phyloP scores from a whole-genome alignment of 2,329 filamentous ascomycete genomes.

The Epichloe gansuensis region DNA sequence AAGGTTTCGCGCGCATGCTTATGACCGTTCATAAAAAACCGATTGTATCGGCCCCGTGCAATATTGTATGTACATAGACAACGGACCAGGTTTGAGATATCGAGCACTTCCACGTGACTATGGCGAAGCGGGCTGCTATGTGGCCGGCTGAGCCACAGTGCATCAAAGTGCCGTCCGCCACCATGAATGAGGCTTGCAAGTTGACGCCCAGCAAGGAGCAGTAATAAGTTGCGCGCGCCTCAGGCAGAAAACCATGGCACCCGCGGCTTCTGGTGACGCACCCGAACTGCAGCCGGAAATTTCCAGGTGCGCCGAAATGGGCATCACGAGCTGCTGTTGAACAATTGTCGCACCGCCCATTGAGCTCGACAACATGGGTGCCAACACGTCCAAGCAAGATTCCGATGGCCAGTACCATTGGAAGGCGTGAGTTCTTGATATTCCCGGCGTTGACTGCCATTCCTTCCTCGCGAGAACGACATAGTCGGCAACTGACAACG shows the following conservation, averaged over 20 bases:
- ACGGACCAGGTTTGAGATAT: too few relatives aligned
- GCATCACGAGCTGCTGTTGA: conserved; percentile 17
- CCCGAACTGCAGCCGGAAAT: conserved; percentile 23
- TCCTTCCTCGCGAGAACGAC: not conserved
- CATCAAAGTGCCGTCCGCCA: conserved; percentile 2
- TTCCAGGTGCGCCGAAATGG: conserved; percentile 12
- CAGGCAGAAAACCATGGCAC: conserved; percentile 16
- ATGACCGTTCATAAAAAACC: too few relatives aligned
- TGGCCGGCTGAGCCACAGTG: conserved; percentile 2
- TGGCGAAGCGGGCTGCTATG: too few relatives aligned
- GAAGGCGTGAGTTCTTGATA: conserved; percentile 37
- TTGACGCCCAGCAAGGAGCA: not conserved
- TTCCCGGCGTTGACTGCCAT: not conserved
- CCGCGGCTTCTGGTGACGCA: conserved; percentile 14
- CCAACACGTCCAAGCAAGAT: conserved; percentile 41
- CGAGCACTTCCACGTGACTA: too few relatives aligned
- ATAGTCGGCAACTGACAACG: not conserved
- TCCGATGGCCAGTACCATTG: conserved; percentile 27
- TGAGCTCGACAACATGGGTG: conserved; percentile 38
- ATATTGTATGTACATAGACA: not conserved
- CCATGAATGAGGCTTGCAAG: conserved; percentile 1
- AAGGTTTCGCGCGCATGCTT: too few relatives aligned
- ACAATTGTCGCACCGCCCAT: conserved; percentile 20
- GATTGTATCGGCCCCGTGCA: too few relatives aligned
- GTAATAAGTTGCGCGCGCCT: conserved; percentile 11